phyloP scores from a whole-genome alignment of 139 green algal genomes.

The Bryopsis sp. region DNA sequence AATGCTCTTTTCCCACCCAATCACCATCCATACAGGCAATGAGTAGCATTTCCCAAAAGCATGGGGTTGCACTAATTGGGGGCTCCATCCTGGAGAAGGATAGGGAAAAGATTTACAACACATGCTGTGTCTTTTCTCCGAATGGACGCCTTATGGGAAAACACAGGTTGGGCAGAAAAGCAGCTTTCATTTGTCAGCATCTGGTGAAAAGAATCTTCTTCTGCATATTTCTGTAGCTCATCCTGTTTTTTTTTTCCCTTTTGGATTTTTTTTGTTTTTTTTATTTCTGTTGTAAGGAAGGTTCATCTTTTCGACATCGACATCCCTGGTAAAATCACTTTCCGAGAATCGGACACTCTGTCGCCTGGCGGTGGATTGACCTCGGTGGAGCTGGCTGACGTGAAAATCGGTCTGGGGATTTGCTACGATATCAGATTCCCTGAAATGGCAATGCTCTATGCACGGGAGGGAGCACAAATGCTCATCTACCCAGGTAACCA shows the following conservation, averaged over 20 bases:
- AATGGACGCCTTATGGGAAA: constrained; percentile 71
- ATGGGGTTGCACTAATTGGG: constrained; percentile 49
- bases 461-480: constrained; percentile 62
- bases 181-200: too few relatives aligned
- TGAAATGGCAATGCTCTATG: constrained; percentile 83
- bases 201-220: too few relatives aligned
- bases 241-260: too few relatives aligned
- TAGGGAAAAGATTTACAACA: constrained; percentile 87
- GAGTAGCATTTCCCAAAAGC: constrained; percentile 18
- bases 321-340: constrained; percentile 95
- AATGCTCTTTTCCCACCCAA: too few relatives aligned
- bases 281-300: constrained; percentile 44
- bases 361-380: constrained; percentile 57
- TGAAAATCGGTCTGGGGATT: constrained; percentile 83
- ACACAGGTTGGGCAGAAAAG: constrained; percentile 62
- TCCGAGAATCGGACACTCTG: constrained; percentile 90
- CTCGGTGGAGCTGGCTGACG: constrained; percentile 78
- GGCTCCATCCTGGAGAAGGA: constrained; percentile 74
- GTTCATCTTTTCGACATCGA: constrained; percentile 98
- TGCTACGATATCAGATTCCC: constrained; percentile 98
- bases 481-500: constrained; percentile 77
- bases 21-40: not conserved
- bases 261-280: not conserved
- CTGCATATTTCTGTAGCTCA: too few relatives aligned
- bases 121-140: constrained; percentile 81